phyloP scores from a whole-genome alignment of 1,284 basidiomycete species.

The Trichosporon sp. region DNA sequence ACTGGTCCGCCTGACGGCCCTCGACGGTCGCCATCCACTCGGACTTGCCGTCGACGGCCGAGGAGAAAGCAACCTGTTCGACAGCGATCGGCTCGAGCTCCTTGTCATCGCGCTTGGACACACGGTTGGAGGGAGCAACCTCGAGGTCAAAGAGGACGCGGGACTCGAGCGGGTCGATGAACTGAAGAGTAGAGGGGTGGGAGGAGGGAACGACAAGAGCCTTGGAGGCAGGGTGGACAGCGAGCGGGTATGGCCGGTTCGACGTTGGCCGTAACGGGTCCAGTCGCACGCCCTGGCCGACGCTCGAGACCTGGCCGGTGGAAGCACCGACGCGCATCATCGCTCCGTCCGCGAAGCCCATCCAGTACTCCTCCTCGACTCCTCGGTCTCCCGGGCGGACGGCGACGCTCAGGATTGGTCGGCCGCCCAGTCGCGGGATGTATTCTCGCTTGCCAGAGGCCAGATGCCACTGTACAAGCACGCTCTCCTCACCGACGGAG shows the following conservation, averaged over 20 bases:
- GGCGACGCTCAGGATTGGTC: slow-evolving; percentile 62
- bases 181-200: slow-evolving; percentile 89
- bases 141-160: slow-evolving; percentile 81
- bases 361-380: slow-evolving; percentile 78
- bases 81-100: slow-evolving; percentile 73
- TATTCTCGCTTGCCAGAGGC: slow-evolving; percentile 81
- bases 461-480: slow-evolving; percentile 92
- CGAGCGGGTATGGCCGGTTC: slow-evolving; percentile 51
- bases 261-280: slow-evolving; percentile 39
- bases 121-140: slow-evolving; percentile 86
- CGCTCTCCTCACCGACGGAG: slow-evolving; percentile 93
- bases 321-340: slow-evolving; percentile 72
- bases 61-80: slow-evolving; percentile 64
- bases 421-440: slow-evolving; percentile 85
- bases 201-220: slow-evolving; percentile 84
- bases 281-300: slow-evolving; percentile 51
- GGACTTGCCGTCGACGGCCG: slow-evolving; percentile 45
- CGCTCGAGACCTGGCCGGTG: slow-evolving; percentile 68
- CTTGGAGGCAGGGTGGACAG: slow-evolving; percentile 65
- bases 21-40: slow-evolving; percentile 95
- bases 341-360: slow-evolving; percentile 77
- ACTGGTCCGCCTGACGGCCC: slow-evolving; percentile 62
- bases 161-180: slow-evolving; percentile 71
- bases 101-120: slow-evolving; percentile 77
- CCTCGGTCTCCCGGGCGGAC: slow-evolving; percentile 57